Evolutionary conservation across 352 stramenopile genomes (phyloP).

Genomic region (Phytophthora boehmeriae): DNA sequence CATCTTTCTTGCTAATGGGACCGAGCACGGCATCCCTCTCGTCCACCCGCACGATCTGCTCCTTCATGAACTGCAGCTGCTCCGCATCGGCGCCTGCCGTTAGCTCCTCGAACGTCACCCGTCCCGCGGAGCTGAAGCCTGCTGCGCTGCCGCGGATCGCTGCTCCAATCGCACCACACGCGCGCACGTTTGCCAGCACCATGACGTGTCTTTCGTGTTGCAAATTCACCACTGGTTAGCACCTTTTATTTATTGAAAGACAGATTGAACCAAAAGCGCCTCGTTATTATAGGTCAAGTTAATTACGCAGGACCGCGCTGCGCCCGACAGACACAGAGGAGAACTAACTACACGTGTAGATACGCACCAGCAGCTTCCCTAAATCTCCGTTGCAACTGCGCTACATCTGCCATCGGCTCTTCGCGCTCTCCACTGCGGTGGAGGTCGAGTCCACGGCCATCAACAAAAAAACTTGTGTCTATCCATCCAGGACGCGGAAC

Average conservation of each 20-base stretch:
- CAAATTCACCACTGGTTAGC: constrained; percentile 16
- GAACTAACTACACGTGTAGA: constrained; percentile 20
- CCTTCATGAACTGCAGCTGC: constrained; percentile 91
- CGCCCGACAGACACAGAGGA: constrained; percentile 23
- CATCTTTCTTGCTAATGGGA: constrained; percentile 89
- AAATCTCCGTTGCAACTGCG: neutral
- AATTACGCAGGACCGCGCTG: constrained; percentile 24
- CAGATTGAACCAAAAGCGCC: constrained; percentile 26
- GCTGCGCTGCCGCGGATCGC: constrained; percentile 15
- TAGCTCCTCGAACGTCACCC: constrained; percentile 65
- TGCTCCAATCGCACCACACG: constrained; percentile 7
- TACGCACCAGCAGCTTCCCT: constrained; percentile 8
- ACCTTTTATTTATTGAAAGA: constrained; percentile 3
- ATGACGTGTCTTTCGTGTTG: constrained; percentile 4
- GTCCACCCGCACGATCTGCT: constrained; percentile 91
- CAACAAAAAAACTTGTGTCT: too few relatives aligned
- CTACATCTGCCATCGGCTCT: neutral
- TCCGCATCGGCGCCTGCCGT: constrained; percentile 70
- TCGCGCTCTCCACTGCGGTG: neutral
- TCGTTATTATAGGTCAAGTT: constrained; percentile 33
- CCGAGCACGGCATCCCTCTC: constrained; percentile 81
- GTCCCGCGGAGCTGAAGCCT: constrained; percentile 24
- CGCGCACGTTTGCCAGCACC: constrained; percentile 28
- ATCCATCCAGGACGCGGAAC: neutral
- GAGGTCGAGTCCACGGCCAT: neutral